A percentile compares a stretch with the other conserved stretches of the same genome.
These are phyloP conservation scores for Chlorella variabilis DNA, from an alignment of 163 green algal species.

Conservation along the genomic window DNA sequence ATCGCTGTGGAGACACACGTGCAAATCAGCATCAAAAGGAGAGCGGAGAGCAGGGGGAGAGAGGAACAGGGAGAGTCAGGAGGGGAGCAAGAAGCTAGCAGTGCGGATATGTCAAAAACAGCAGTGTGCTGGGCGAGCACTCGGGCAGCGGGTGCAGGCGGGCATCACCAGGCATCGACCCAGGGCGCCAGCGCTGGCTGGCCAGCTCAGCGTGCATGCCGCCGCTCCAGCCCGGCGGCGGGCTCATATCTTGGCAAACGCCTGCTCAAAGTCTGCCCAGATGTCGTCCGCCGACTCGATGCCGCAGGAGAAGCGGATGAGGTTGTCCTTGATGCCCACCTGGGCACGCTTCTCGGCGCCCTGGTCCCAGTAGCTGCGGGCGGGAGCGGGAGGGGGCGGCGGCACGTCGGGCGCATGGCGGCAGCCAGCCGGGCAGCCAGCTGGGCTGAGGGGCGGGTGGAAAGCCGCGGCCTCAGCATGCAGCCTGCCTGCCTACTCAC, in stretches of 20 bases:
- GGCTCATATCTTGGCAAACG: neutral
- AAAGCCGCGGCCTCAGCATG: too few relatives aligned
- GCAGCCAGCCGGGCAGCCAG: neutral
- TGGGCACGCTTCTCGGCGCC: constrained; percentile 88
- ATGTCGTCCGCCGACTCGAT: constrained; percentile 97
- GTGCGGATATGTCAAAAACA: constrained; percentile 7
- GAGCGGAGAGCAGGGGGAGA: constrained; percentile 2
- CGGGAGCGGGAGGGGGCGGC: too few relatives aligned
- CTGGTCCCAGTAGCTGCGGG: constrained; percentile 47
- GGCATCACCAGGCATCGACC: too few relatives aligned
- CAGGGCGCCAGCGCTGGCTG: neutral
- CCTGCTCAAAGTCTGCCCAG: constrained; percentile 90
- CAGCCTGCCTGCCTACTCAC: too few relatives aligned
- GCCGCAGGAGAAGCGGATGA: constrained; percentile 93
- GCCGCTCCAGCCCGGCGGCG: neutral
- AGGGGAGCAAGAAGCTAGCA: neutral
- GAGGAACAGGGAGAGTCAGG: neutral
- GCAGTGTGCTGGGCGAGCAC: neutral
- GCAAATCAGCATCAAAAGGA: neutral
- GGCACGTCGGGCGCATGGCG: neutral
- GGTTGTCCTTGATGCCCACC: constrained; percentile 98
- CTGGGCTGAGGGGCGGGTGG: too few relatives aligned
- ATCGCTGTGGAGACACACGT: neutral
- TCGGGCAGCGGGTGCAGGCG: neutral
- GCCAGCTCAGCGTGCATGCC: too few relatives aligned